These are phyloP conservation scores for Rhodocollybia butyracea DNA, from an alignment of 768 basidiomycete genomes.

Conservation along the genomic window DNA sequence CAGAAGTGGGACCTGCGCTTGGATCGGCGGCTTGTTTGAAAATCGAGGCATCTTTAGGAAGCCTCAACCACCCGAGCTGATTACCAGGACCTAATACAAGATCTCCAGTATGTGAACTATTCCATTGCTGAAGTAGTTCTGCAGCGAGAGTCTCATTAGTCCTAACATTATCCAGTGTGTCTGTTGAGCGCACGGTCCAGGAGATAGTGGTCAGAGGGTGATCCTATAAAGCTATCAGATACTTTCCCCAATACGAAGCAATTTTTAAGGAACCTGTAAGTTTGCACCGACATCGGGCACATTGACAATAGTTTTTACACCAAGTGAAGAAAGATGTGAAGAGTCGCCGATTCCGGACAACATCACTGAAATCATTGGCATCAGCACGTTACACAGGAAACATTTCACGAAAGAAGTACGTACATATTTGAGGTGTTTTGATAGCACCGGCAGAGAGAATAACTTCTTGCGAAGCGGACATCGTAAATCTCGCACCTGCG, in stretches of 20 bases:
- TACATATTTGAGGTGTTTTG: constrained; percentile 19
- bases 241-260: too few species aligned
- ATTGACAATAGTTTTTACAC: constrained; percentile 14
- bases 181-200: constrained; percentile 8
- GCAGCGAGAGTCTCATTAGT: constrained; percentile 11
- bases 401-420: not conserved
- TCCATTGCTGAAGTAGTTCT: constrained; percentile 17
- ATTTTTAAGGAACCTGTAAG: too few species aligned
- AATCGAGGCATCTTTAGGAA: constrained; percentile 26
- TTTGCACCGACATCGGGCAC: constrained; percentile 26
- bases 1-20: constrained; percentile 28
- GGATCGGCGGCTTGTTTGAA: constrained; percentile 29
- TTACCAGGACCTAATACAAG: not conserved
- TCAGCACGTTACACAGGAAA: not conserved
- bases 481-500: constrained; percentile 3
- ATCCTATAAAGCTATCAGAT: constrained; percentile 8
- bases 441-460: constrained; percentile 27
- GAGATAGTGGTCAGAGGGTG: constrained; percentile 11
- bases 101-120: not conserved
- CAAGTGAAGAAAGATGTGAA: not conserved
- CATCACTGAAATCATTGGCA: constrained; percentile 15
- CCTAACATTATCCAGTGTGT: constrained; percentile 14
- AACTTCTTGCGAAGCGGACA: constrained; percentile 23
- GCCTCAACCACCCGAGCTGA: constrained; percentile 18
- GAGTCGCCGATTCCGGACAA: constrained; percentile 25